A percentile compares a stretch with the other conserved stretches of the same genome.
These are phyloP conservation scores for Aspergillus egyptiacus DNA, from an alignment of 495 filamentous ascomycete species.

Conservation along the genomic window DNA sequence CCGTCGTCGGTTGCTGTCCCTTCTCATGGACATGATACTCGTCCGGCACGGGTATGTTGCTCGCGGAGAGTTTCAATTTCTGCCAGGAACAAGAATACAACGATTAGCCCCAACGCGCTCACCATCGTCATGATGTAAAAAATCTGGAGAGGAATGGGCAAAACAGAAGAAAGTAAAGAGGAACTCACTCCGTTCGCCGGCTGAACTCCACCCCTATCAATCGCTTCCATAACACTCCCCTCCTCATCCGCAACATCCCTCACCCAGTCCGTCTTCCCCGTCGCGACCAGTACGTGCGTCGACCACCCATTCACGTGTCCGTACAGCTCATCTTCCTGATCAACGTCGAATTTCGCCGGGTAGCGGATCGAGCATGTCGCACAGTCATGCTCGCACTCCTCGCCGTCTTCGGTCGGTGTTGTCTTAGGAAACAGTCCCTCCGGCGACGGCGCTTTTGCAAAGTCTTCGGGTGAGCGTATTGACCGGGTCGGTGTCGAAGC, in stretches of 20 bases:
- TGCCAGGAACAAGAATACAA: slow-evolving; percentile 22
- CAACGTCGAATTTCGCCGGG: slow-evolving; percentile 68
- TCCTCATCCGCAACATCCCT: slow-evolving; percentile 82
- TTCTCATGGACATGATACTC: slow-evolving; percentile 48
- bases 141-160: no score
- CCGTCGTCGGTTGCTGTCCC: slow-evolving; percentile 65
- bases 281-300: slow-evolving; percentile 87
- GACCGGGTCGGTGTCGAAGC: not conserved
- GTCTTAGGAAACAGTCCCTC: slow-evolving; percentile 47
- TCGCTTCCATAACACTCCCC: slow-evolving; percentile 92
- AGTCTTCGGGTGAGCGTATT: slow-evolving; percentile 28
- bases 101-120: not conserved
- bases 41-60: slow-evolving; percentile 77
- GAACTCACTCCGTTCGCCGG: slow-evolving; percentile 73
- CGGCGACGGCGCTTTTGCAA: slow-evolving; percentile 31
- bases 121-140: not conserved
- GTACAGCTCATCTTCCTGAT: slow-evolving; percentile 74
- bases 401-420: slow-evolving; percentile 68
- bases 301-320: slow-evolving; percentile 84
- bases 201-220: slow-evolving; percentile 56
- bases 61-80: slow-evolving; percentile 88
- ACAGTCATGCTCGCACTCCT: slow-evolving; percentile 88
- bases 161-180: not conserved
- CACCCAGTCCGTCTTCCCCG: slow-evolving; percentile 93
- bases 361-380: slow-evolving; percentile 71